Evolutionary conservation across 805 yeast species (phyloP).

Genomic region (Lachancea waltii): DNA sequence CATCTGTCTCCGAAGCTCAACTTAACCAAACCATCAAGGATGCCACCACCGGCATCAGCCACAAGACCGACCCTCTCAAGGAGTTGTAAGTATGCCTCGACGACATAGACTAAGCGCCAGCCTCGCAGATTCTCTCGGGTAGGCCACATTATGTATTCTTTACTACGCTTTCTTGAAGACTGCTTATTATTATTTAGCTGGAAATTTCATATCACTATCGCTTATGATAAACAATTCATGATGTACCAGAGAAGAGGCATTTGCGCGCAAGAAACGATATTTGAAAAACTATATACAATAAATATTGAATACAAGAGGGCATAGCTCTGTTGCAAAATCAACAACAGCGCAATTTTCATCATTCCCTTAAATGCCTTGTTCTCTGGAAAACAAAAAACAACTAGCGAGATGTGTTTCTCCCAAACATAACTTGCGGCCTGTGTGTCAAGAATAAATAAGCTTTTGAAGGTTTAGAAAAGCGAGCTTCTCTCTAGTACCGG

Average conservation of each 20-base stretch:
- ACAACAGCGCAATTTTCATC: too few species aligned
- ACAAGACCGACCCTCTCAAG: background rate
- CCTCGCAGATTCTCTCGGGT: background rate
- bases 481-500: background rate
- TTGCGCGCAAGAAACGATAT: too few species aligned
- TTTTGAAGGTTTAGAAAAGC: background rate
- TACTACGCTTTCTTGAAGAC: background rate
- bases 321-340: too few species aligned
- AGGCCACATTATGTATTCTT: background rate
- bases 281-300: too few species aligned
- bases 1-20: slow-evolving; percentile 64
- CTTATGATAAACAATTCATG: background rate
- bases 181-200: background rate
- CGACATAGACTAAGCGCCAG: background rate
- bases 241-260: background rate
- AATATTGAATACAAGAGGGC: too few species aligned
- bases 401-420: too few species aligned
- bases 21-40: slow-evolving; percentile 36
- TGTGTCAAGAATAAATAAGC: background rate
- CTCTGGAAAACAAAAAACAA: too few species aligned
- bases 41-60: slow-evolving; percentile 4
- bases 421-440: too few species aligned
- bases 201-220: background rate
- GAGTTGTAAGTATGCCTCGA: background rate
- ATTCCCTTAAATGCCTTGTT: too few species aligned